Evolutionary conservation across 2,329 filamentous ascomycete species (phyloP), one percentile per base, ranked within the genome.

Genomic region (Sclerotinia sclerotiorum): DNA sequence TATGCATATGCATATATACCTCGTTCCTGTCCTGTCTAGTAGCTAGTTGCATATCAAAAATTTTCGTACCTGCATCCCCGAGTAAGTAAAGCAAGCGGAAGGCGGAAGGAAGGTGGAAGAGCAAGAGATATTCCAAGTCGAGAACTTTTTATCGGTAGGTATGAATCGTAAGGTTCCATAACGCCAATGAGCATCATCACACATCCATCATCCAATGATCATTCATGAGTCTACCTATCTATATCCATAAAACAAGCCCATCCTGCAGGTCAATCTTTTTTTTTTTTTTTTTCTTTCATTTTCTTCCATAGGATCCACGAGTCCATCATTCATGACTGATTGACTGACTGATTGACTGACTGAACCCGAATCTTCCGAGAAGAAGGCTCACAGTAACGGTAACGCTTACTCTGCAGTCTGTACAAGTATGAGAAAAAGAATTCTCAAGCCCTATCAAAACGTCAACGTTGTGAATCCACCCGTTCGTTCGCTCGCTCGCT

Each of bases 31-130:
- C 32, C 4, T 29, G 3, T 1, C 13, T 29, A 54, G 10, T 21
- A 27, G 32, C 27, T n/a, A 21, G 17, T 19, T 17, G 51, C 51
- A 17, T 54, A 60, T 60, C 56, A n/a, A 27, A 27, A 60, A 17
- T 48, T 48, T 32, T 48, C 42, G 44, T 32, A n/a, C 57, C 39
- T 61, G 42, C 57, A 60, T 60, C 19, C 32, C n/a, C 51, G 27
- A 54, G 13, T 15, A 42, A 42, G 49, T 11, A 32, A 29, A 35
- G 35, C 35, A 8, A 8, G 24, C 51, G 29, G 19, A 35, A 32
- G 27, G 21, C 27, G 29, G 54, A 39, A 6, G 54, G 7, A 5
- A 8, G 32, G 7, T 35, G 32, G 52, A 35, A 55, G 27, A 32
- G 51, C 19, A 29, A 6, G 0, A 13, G 5, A 24, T 4, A 55